phyloP scores from a whole-genome alignment of 352 stramenopile genomes.

The Albugo candida region DNA sequence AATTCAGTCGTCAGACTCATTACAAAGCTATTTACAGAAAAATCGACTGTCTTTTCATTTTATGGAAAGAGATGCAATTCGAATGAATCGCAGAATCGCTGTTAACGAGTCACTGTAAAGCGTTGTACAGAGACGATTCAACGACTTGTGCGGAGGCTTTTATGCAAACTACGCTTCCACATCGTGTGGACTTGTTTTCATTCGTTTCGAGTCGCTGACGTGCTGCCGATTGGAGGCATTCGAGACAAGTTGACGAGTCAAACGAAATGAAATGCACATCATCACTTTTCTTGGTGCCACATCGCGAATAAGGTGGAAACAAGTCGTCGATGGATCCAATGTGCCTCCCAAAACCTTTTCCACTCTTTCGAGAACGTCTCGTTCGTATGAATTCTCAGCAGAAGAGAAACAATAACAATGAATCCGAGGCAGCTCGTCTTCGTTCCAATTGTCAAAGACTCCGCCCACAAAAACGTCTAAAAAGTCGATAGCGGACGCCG shows the following conservation, averaged over 20 bases:
- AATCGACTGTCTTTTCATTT: not conserved
- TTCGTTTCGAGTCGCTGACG: not conserved
- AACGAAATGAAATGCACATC: slow-evolving; percentile 90
- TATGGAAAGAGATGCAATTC: not conserved
- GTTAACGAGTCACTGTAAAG: not conserved
- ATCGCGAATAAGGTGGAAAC: slow-evolving; percentile 84
- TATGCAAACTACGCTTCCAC: too few relatives aligned
- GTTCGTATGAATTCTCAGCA: slow-evolving; percentile 25
- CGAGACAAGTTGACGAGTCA: slow-evolving; percentile 63
- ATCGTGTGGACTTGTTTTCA: too few relatives aligned
- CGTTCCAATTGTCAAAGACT: not conserved
- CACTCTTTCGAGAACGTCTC: slow-evolving; percentile 47
- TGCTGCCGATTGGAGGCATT: slow-evolving; percentile 29
- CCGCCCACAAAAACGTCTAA: slow-evolving; percentile 49
- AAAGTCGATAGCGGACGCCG: slow-evolving; percentile 87
- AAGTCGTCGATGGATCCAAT: slow-evolving; percentile 26
- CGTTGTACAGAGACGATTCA: too few relatives aligned
- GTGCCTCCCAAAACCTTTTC: slow-evolving; percentile 39
- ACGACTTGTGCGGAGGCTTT: too few relatives aligned
- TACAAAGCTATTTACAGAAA: not conserved
- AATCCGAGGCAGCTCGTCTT: slow-evolving; percentile 69
- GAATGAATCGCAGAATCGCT: not conserved
- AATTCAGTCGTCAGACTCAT: slow-evolving; percentile 4
- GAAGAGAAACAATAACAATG: slow-evolving; percentile 94
- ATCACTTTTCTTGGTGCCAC: slow-evolving; percentile 95